These are phyloP conservation scores for Talaromyces sp. DNA, from an alignment of 2,329 filamentous ascomycete genomes.

Conservation along the genomic window DNA sequence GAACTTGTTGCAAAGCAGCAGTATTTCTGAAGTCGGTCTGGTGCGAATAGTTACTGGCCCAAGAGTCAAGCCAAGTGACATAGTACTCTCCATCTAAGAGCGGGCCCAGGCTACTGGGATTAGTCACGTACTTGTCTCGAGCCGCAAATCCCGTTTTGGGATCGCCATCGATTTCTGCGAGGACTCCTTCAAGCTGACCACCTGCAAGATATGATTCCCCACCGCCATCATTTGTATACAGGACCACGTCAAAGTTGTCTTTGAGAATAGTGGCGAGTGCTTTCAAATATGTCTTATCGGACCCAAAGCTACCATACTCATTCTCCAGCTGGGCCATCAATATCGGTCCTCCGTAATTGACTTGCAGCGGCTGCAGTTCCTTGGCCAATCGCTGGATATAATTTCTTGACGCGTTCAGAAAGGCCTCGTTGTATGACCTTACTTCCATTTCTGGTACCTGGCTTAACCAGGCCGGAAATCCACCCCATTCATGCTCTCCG, in stretches of 20 bases:
- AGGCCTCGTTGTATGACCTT: slow-evolving; percentile 36
- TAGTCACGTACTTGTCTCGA: background rate
- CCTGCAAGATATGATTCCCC: slow-evolving; percentile 38
- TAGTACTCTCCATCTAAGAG: slow-evolving; percentile 47
- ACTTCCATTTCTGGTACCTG: slow-evolving; percentile 33
- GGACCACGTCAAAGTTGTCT: slow-evolving; percentile 35
- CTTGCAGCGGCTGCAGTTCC: slow-evolving; percentile 31
- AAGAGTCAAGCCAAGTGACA: slow-evolving; percentile 39
- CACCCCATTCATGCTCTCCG: background rate
- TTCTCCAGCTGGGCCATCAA: slow-evolving; percentile 49
- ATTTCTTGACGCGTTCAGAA: slow-evolving; percentile 30
- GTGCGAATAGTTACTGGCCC: slow-evolving; percentile 36
- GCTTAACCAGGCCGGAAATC: background rate
- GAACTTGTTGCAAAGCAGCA: background rate
- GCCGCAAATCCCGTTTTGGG: background rate
- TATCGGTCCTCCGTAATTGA: slow-evolving; percentile 41
- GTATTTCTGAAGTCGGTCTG: slow-evolving; percentile 14
- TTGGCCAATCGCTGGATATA: slow-evolving; percentile 29
- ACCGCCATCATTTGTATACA: slow-evolving; percentile 48
- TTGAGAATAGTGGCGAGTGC: slow-evolving; percentile 22
- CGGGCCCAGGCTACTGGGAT: slow-evolving; percentile 34
- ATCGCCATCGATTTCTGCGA: slow-evolving; percentile 45
- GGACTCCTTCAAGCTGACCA: slow-evolving; percentile 39
- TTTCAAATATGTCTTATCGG: slow-evolving; percentile 40
- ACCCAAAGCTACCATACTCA: slow-evolving; percentile 47